phyloP scores from a whole-genome alignment of 2,329 filamentous ascomycete genomes.

The Fusarium agapanthi region DNA sequence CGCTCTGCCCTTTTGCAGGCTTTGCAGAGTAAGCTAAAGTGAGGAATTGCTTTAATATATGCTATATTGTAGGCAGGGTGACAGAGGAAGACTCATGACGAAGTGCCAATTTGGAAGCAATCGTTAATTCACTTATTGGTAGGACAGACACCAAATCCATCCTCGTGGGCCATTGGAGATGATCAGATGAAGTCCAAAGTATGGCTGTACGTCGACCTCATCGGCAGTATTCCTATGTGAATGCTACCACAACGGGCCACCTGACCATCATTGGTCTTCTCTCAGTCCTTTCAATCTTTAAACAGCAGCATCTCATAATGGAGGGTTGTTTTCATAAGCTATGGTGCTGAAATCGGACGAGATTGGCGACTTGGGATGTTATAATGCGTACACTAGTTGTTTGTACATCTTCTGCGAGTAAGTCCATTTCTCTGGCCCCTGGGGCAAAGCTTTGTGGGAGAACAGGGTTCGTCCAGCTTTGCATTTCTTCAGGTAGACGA shows the following conservation, averaged over 20 bases:
- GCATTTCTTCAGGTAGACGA: not conserved
- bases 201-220: not conserved
- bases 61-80: not conserved
- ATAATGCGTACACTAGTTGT: not conserved
- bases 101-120: not conserved
- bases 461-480: not conserved
- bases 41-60: not conserved
- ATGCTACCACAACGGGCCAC: not conserved
- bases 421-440: not conserved
- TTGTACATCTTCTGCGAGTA: not conserved
- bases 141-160: not conserved
- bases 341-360: not conserved
- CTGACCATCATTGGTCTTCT: not conserved
- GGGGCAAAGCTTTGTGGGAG: not conserved
- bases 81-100: rapidly evolving
- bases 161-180: not conserved
- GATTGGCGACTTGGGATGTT: not conserved
- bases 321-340: not conserved
- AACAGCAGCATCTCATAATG: not conserved
- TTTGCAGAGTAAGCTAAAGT: not conserved
- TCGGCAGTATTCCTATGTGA: not conserved
- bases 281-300: not conserved
- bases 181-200: not conserved
- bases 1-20: not conserved
- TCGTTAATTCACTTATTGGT: not conserved